Base-by-base conservation (phyloP, 768 basidiomycete species). In the Lentinula lateritia region DNA sequence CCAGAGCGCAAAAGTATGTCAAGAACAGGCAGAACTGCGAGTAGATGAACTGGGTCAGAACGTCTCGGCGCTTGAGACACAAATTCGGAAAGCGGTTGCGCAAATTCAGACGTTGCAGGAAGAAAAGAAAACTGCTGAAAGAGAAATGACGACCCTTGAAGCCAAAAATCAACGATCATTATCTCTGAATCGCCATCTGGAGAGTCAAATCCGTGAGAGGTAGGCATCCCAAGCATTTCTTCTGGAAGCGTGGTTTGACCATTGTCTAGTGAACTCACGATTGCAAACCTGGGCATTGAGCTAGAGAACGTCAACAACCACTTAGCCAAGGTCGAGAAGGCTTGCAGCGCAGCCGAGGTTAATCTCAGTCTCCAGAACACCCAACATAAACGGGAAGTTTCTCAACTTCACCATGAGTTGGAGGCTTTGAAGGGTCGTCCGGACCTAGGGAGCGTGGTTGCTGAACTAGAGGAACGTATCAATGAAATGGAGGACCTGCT, bases 401-500 rank as follows among this genome's bases (percentile, higher is more conserved):
- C 80, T 8, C 79, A 83, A 52, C 77, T 90, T 36, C 83, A 83
- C 48, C 78, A 78, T 2, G 84, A 91, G 67, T 67, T 92, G 13
- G 71, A 77, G 3, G 71, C 75, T 41, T 73, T 89, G 8, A 79
- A 77, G 62, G 76, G 82, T 5, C 78, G 79, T 59, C 83, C 85
- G 3, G 80, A 84, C 62, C 76, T 89, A 32, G 81, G 83, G 61
- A 75, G 79, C 6, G 79, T 77, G 18, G 69, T 92, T 8, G 73
- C 73, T 2, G 85, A 88, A 61, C 76, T 92, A 41, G 81, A 87
- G 68, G 88, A 89, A 68, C 83, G 82, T 64, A 89, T 86, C 66
- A 80, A 76, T 39, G 89, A 92, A 69, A 87, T 92, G 86, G 91
- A 93, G 65, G 84, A 85, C 50, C 74, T 90, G 48, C 74, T 93